phyloP scores from a whole-genome alignment of 306 rosid species.

The Malus domestica region DNA sequence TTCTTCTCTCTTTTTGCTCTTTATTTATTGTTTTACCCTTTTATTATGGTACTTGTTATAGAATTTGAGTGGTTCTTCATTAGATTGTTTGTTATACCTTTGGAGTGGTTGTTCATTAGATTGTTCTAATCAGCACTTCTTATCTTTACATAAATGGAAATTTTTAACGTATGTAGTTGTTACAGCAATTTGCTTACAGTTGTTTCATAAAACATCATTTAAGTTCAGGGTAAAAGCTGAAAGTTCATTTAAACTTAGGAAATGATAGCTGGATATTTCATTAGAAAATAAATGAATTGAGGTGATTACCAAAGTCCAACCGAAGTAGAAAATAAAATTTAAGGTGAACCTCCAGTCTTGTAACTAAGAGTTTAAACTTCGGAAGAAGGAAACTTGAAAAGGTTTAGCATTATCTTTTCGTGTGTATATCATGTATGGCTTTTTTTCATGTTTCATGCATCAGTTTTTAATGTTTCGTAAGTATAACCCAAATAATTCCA shows the following conservation, averaged over 20 bases:
- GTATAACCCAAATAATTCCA: too few species aligned
- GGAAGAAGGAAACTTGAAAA: too few species aligned
- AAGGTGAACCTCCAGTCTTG: too few species aligned
- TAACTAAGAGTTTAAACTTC: too few species aligned
- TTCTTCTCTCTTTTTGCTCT: conserved; percentile 1
- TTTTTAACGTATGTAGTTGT: background rate
- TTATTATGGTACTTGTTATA: background rate
- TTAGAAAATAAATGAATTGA: too few species aligned
- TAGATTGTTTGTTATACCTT: background rate
- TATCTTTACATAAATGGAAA: background rate
- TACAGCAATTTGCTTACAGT: background rate
- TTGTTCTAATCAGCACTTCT: background rate
- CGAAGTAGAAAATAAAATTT: too few species aligned
- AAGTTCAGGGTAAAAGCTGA: background rate
- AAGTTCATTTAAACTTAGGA: background rate
- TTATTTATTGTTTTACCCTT: background rate
- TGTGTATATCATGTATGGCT: too few species aligned
- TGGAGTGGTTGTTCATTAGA: background rate
- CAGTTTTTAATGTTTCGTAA: too few species aligned
- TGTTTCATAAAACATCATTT: background rate
- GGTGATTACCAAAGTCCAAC: too few species aligned
- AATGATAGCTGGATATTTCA: background rate
- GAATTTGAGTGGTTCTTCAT: background rate
- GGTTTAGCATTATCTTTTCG: too few species aligned
- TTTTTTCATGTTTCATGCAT: too few species aligned